Evolutionary conservation across 148 eudicot species (phyloP).

Genomic region (Hydrangea macrophylla): DNA sequence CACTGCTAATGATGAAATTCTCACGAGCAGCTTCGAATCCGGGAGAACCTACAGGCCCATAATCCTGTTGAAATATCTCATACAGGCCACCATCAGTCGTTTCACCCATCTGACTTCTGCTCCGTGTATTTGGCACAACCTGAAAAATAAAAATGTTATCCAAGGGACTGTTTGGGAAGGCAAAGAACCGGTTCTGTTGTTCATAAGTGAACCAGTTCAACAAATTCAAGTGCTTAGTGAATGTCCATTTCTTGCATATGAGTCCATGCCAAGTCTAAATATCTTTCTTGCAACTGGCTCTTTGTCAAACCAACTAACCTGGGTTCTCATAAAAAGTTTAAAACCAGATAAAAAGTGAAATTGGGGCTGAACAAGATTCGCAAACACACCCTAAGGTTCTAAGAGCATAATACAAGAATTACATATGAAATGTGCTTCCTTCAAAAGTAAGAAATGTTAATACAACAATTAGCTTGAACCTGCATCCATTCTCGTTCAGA

Average conservation of each 20-base stretch:
- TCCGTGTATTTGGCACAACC: constrained; percentile 94
- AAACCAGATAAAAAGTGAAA: too few species aligned
- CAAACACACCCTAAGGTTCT: not conserved
- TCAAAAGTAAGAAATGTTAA: not conserved
- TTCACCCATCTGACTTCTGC: constrained; percentile 99
- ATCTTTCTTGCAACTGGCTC: too few species aligned
- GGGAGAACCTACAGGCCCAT: constrained; percentile 88
- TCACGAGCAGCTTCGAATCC: constrained; percentile 94
- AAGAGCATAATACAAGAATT: not conserved
- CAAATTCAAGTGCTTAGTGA: too few species aligned
- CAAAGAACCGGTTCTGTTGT: too few species aligned
- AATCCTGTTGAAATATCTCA: constrained; percentile 98
- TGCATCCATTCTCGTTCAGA: too few species aligned
- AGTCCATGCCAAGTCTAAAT: not conserved
- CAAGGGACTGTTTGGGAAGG: too few species aligned
- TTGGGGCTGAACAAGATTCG: too few species aligned
- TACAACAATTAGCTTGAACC: not conserved
- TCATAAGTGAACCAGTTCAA: too few species aligned
- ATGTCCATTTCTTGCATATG: too few species aligned
- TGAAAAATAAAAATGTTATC: constrained; percentile 25
- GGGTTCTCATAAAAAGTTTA: too few species aligned
- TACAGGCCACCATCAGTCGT: constrained; percentile 96
- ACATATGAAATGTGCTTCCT: not conserved
- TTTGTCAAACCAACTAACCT: too few species aligned
- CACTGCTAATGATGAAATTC: constrained; percentile 95